These are phyloP conservation scores for Penicillium verhagenii DNA, from an alignment of 495 filamentous ascomycete genomes.

Conservation along the genomic window DNA sequence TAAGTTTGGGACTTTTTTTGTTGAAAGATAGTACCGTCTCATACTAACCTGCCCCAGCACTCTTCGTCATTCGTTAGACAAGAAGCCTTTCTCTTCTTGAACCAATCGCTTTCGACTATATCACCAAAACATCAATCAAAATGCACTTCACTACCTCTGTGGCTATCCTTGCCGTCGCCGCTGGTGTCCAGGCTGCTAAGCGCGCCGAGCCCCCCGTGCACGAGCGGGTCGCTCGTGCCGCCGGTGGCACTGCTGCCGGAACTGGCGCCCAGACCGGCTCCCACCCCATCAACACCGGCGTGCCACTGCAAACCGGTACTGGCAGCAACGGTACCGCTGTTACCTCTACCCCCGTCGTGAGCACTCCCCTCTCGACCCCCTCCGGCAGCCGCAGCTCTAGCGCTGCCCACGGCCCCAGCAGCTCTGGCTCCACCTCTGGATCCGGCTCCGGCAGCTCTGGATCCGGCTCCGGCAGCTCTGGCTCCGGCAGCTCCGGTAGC, in stretches of 20 bases:
- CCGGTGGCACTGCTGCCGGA: constrained; percentile 6
- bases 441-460: constrained; percentile 1
- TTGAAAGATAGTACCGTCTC: neutral
- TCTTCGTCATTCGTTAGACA: constrained; percentile 26
- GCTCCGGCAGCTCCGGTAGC: neutral
- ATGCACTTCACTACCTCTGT: constrained; percentile 29
- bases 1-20: constrained; percentile 1
- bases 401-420: constrained; percentile 1
- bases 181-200: constrained; percentile 24
- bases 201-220: constrained; percentile 18
- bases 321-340: constrained; percentile 1
- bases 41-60: constrained; percentile 11
- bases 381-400: no score
- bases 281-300: constrained; percentile 15
- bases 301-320: constrained; percentile 5
- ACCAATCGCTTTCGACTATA: constrained; percentile 20
- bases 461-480: constrained; percentile 2
- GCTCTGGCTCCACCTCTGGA: constrained; percentile 13
- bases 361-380: constrained; percentile 5
- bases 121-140: constrained; percentile 8
- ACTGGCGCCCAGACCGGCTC: constrained; percentile 18
- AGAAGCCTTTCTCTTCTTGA: constrained; percentile 17
- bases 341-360: constrained; percentile 1
- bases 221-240: constrained; percentile 3
- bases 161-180: constrained; percentile 26